Evolutionary conservation across 2,329 filamentous ascomycete genomes (phyloP).

Genomic region (Diaporthe amygdali): DNA sequence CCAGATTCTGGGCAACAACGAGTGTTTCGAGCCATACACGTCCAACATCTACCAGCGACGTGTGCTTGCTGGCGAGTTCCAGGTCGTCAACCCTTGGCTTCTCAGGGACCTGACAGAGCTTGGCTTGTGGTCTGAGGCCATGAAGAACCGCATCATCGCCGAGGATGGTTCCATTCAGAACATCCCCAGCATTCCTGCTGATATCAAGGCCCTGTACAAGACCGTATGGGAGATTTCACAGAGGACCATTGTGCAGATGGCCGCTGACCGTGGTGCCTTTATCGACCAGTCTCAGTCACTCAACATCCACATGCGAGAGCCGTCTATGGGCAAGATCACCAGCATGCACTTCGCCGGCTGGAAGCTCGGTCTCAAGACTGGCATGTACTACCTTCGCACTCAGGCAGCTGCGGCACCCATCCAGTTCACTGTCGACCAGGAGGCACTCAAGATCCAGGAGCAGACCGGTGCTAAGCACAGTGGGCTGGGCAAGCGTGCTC

Average conservation of each 20-base stretch:
- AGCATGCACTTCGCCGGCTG: conserved; percentile 99
- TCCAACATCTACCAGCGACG: conserved; percentile 99
- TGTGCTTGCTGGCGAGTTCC: conserved; percentile 97
- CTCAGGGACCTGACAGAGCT: conserved; percentile 98
- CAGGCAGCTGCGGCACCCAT: conserved; percentile 97
- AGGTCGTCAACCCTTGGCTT: conserved; percentile 98
- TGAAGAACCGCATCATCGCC: conserved; percentile 99
- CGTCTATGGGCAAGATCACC: conserved; percentile 99
- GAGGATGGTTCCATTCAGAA: conserved; percentile 96
- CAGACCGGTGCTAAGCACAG: conserved; percentile 72
- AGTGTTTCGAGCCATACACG: conserved; percentile 99
- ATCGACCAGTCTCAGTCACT: conserved; percentile 99
- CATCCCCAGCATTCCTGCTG: conserved; percentile 93
- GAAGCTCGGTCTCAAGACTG: conserved; percentile 99
- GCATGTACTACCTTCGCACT: conserved; percentile 99
- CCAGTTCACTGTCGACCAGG: conserved; percentile 98
- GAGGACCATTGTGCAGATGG: conserved; percentile 95
- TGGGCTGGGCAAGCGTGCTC: conserved; percentile 72
- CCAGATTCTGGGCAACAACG: conserved; percentile 98
- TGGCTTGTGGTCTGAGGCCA: conserved; percentile 97
- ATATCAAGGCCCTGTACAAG: conserved; percentile 98
- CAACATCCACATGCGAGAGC: conserved; percentile 99
- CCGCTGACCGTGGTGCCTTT: conserved; percentile 95
- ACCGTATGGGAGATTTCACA: conserved; percentile 99
- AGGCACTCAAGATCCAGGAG: conserved; percentile 87